phyloP scores from a whole-genome alignment of 2,329 filamentous ascomycete genomes.

The Cucurbitaria berberidis region DNA sequence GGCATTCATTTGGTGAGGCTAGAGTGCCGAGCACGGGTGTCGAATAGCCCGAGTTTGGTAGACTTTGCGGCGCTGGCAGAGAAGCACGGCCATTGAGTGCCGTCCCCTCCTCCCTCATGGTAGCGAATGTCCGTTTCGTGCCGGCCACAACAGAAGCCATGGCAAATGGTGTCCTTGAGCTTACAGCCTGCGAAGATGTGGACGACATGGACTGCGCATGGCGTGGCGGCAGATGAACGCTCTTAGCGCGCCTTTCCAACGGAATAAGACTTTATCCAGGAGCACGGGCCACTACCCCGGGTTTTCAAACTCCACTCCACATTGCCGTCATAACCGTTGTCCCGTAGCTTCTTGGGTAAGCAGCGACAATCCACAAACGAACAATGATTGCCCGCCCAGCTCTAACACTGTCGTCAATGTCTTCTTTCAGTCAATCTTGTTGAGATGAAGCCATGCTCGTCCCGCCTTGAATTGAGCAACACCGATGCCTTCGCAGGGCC shows the following conservation, averaged over 20 bases:
- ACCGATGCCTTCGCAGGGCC: slow-evolving; percentile 25
- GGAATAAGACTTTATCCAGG: slow-evolving; percentile 17
- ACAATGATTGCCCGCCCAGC: neutral
- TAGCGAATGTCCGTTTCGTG: slow-evolving; percentile 38
- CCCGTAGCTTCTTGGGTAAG: slow-evolving; percentile 9
- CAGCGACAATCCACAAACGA: neutral
- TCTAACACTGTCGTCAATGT: neutral
- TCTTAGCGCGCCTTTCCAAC: slow-evolving; percentile 8
- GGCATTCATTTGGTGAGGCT: slow-evolving; percentile 26
- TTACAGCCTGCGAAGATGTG: slow-evolving; percentile 4
- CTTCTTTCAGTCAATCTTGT: neutral
- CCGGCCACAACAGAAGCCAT: slow-evolving; percentile 37
- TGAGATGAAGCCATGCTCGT: neutral
- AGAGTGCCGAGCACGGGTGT: slow-evolving; percentile 28
- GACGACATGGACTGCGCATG: slow-evolving; percentile 7
- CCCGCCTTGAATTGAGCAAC: slow-evolving; percentile 1
- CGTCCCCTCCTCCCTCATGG: slow-evolving; percentile 26
- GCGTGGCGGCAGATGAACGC: neutral
- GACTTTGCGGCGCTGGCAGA: slow-evolving; percentile 17
- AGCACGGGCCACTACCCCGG: slow-evolving; percentile 12
- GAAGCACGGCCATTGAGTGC: slow-evolving; percentile 17
- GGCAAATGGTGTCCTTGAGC: slow-evolving; percentile 5
- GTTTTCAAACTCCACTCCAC: slow-evolving; percentile 7
- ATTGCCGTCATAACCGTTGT: neutral
- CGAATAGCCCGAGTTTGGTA: slow-evolving; percentile 22